phyloP scores from a whole-genome alignment of 2,329 filamentous ascomycete species.

The Bipolaris sorokiniana region DNA sequence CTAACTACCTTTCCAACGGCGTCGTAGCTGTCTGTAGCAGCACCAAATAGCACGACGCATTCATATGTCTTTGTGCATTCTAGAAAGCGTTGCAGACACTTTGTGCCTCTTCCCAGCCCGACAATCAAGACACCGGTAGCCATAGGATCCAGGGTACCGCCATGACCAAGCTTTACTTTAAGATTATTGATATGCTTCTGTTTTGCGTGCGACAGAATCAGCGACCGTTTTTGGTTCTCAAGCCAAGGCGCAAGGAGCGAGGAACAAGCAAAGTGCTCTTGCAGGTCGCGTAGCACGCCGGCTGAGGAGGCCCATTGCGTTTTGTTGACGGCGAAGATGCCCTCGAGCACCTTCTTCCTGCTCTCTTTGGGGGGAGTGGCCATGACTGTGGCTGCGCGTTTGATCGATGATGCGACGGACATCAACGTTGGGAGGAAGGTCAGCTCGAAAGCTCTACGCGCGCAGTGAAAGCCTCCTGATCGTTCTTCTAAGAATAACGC shows the following conservation, averaged over 20 bases:
- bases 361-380: constrained; percentile 35
- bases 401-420: constrained; percentile 24
- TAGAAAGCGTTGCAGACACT: constrained; percentile 77
- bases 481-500: too few relatives aligned
- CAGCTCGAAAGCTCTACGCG: neutral
- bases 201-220: constrained; percentile 62
- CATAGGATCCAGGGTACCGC: constrained; percentile 91
- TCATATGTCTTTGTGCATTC: constrained; percentile 94
- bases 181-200: constrained; percentile 58
- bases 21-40: constrained; percentile 92
- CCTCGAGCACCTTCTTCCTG: constrained; percentile 61
- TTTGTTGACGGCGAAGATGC: constrained; percentile 85
- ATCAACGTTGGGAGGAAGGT: constrained; percentile 23
- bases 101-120: constrained; percentile 87
- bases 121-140: constrained; percentile 92
- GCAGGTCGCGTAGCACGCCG: constrained; percentile 86
- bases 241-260: constrained; percentile 79
- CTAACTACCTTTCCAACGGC: constrained; percentile 81
- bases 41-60: constrained; percentile 85
- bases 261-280: constrained; percentile 83
- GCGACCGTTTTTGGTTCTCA: constrained; percentile 64
- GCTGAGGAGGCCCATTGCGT: constrained; percentile 85
- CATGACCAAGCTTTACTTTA: constrained; percentile 93
- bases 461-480: constrained; percentile 3
- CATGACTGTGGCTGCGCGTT: constrained; percentile 29